A percentile compares a stretch with the other conserved stretches of the same genome.
Conservation (phyloP, 495 filamentous ascomycete species). For the Neurospora intermedia region DNA sequence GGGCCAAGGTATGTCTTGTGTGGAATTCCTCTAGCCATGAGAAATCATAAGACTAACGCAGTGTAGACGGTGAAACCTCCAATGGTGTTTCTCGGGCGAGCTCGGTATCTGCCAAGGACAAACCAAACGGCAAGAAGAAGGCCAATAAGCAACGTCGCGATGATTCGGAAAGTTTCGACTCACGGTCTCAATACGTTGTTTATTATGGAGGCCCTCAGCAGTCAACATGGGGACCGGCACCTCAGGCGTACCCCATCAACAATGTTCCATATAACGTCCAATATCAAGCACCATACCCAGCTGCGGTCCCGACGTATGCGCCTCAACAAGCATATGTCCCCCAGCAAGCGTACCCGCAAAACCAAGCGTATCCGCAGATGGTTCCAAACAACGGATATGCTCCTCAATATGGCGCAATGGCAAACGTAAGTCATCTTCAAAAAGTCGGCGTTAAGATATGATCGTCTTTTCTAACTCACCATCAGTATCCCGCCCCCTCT, state of each 20-base stretch:
- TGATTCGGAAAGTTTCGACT: slow-evolving; percentile 78
- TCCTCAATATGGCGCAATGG: slow-evolving; percentile 25
- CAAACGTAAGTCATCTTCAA: slow-evolving; percentile 23
- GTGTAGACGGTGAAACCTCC: slow-evolving; percentile 38
- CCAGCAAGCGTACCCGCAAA: not conserved
- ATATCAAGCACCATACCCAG: slow-evolving; percentile 25
- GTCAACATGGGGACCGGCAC: slow-evolving; percentile 31
- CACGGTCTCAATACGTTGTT: slow-evolving; percentile 67
- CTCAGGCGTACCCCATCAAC: slow-evolving; percentile 38
- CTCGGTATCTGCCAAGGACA: slow-evolving; percentile 69
- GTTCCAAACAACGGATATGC: slow-evolving; percentile 27
- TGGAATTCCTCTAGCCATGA: not conserved
- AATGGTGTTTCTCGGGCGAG: slow-evolving; percentile 75
- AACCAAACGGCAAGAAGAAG: slow-evolving; percentile 40
- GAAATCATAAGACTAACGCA: slow-evolving; percentile 14
- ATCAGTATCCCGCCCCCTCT: slow-evolving; percentile 19
- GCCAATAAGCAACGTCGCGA: slow-evolving; percentile 58
- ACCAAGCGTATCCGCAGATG: slow-evolving; percentile 23
- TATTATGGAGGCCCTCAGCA: slow-evolving; percentile 52
- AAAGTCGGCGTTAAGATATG: not conserved
- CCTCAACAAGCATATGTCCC: slow-evolving; percentile 20
- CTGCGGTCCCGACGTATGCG: slow-evolving; percentile 12
- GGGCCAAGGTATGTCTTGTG: slow-evolving; percentile 32
- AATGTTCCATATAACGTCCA: slow-evolving; percentile 27
- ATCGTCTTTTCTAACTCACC: slow-evolving; percentile 7